Evolutionary conservation across 2,329 filamentous ascomycete genomes (phyloP).

Genomic region (Diaporthe vexans): DNA sequence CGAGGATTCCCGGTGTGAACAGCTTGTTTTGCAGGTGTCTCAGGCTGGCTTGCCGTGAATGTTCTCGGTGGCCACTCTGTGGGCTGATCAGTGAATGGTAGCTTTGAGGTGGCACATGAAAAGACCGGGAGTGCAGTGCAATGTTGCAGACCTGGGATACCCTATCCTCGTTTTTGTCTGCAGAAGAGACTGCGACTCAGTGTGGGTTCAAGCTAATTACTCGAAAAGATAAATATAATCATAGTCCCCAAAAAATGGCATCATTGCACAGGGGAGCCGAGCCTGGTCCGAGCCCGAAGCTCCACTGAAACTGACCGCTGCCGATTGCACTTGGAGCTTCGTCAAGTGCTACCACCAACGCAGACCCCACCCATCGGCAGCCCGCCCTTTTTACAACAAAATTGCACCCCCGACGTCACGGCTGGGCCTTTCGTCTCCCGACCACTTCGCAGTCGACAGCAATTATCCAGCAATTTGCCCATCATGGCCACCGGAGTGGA

Average conservation of each 20-base stretch:
- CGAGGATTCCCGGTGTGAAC: not conserved
- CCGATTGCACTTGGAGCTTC: slow-evolving; percentile 12
- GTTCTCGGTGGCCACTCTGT: not conserved
- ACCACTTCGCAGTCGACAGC: slow-evolving; percentile 15
- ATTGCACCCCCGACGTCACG: slow-evolving; percentile 42
- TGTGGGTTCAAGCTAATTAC: not conserved
- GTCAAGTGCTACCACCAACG: not conserved
- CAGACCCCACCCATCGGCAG: not conserved
- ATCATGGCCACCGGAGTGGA: slow-evolving; percentile 88
- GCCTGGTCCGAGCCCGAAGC: slow-evolving; percentile 33
- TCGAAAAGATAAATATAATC: slow-evolving; percentile 3
- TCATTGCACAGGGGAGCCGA: slow-evolving; percentile 37
- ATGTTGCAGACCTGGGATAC: not conserved
- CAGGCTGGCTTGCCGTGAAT: not conserved
- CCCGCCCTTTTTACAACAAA: slow-evolving; percentile 39
- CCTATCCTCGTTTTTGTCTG: not conserved
- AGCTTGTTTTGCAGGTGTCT: not conserved
- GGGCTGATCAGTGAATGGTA: not conserved
- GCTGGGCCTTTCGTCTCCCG: slow-evolving; percentile 21
- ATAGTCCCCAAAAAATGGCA: not conserved
- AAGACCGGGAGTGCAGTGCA: not conserved
- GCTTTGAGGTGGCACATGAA: not conserved
- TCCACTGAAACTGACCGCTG: slow-evolving; percentile 26
- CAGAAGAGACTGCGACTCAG: not conserved
- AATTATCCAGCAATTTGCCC: slow-evolving; percentile 40